Base-by-base conservation (phyloP, 805 yeast genomes). In the Myxozyma udenii region DNA sequence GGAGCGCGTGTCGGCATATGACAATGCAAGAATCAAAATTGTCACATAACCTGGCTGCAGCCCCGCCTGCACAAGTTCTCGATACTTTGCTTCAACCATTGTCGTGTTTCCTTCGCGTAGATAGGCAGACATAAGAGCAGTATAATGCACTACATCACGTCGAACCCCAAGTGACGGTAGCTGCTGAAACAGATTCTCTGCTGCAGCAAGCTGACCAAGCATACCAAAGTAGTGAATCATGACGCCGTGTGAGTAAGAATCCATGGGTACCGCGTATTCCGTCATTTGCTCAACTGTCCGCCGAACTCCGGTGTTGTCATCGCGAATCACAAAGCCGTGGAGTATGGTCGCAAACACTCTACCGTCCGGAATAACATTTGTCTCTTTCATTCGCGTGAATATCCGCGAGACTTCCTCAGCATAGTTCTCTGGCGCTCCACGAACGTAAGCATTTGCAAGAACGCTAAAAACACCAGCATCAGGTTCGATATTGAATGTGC, bases 1-100 rank as follows among this genome's bases (percentile, higher is more conserved):
- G 12, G 28, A 19, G 3, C 48, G 40, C 21, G 24, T n/a, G 18
- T 43, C 46, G 6, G 18, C 25, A 14, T 23, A 38, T 14, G 53
- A 41, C 37, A 36, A 24, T 12, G 48, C 71, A 81, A 1, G 66
- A 64, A 3, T 71, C 78, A 16, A 68, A 75, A 38, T 74, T 9
- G 58, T 55, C 18, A 48, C 26, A 22, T 36, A 53, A 7, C 58
- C 44, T 2, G 59, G 59, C 36, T 44, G 26, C 3, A 55, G 19
- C 3, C 49, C 58, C 21, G 36, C 45, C 22, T 25, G 25, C 14
- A 53, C 40, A 53, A 55, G 48, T 4, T 44, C 58, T 12, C 28
- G 12, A 48, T 48, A 53, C 30, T 32, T 21, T 3, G 43, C 22
- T 24, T 44, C 40, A 18, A 54, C 53, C 41, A 39, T 51, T 25